Evolutionary conservation across 371 early-diverging fungal species (phyloP), one percentile per base, ranked within the genome.

Genomic region (Umbelopsis sp.): DNA sequence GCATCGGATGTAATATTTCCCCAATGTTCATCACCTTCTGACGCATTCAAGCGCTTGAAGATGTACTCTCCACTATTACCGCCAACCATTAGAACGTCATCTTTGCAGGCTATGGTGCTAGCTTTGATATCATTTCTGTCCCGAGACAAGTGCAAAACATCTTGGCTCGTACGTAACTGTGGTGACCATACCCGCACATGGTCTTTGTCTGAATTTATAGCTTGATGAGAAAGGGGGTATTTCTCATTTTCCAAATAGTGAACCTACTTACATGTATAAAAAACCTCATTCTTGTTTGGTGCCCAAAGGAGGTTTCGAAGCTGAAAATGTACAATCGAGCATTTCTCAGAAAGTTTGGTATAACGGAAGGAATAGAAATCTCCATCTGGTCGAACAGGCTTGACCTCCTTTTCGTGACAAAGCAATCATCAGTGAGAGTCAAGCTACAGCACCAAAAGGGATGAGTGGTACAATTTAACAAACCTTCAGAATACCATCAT

Each of bases 231-330:
- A 41, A 10, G 12, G 4, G 10, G 5, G 22, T 45, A 20, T 24
- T 29, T 50, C 16, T 32, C 18, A 37, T 50, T 37, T 11, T 32
- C 14, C 41, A 10, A 29, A 1, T 41, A 41, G 2, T 2, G 41
- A 12, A 41, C 7, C 1, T 38, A 69, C 85, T 75, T 77, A 87
- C 89, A 69, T 18, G 83, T 80, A 70, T 89, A 92, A 65, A 81
- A 92, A 10, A 93, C 80, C 63, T 89, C 87, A 73, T 93, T 89
- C 63, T 88, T 89, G 73, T 82, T 88, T 1, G 93, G 89, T 0
- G 92, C 87, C 77, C 84, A 88, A 12, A 95, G 69, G 46, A 93
- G 75, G 70, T 95, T 89, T 44, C 95, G 84, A 32, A 94, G 83
- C 76, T 94, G 94, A 62, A 93, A 91, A 68, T 95, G 93, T 4